Conservation (phyloP, 2,329 filamentous ascomycete genomes). For the Fusarium sp. region DNA sequence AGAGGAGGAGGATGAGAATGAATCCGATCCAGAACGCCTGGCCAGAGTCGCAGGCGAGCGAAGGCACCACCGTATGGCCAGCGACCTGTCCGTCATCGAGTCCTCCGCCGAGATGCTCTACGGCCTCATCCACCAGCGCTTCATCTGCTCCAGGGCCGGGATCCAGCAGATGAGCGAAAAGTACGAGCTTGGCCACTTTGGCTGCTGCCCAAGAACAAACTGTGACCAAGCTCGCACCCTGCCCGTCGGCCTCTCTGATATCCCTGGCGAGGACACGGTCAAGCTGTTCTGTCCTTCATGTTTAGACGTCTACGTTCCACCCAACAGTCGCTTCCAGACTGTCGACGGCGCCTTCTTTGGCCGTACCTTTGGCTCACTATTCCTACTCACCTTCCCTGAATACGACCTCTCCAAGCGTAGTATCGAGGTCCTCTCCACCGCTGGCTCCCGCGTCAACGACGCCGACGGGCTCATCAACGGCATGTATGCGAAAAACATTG, state of each 20-base stretch:
- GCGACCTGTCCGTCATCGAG: constrained; percentile 94
- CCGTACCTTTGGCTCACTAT: constrained; percentile 94
- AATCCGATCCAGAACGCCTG: constrained; percentile 68
- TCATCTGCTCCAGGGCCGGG: constrained; percentile 94
- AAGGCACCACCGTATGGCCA: constrained; percentile 85
- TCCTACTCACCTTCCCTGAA: constrained; percentile 98
- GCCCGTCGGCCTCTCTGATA: constrained; percentile 92
- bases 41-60: constrained; percentile 66
- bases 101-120: constrained; percentile 98
- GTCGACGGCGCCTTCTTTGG: constrained; percentile 99
- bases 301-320: constrained; percentile 95
- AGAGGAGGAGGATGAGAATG: constrained; percentile 76
- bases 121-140: constrained; percentile 96
- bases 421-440: constrained; percentile 61
- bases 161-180: constrained; percentile 99
- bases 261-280: constrained; percentile 95
- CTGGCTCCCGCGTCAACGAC: constrained; percentile 48
- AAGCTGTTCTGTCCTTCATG: constrained; percentile 98
- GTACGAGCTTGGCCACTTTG: constrained; percentile 96
- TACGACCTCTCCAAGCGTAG: constrained; percentile 84
- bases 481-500: constrained; percentile 85
- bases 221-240: constrained; percentile 91
- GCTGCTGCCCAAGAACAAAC: constrained; percentile 91
- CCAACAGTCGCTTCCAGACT: constrained; percentile 95
- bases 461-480: constrained; percentile 77